A percentile compares a stretch with the other conserved stretches of the same genome.
phyloP scores from a whole-genome alignment of 345 rosid species.

The Rhodomyrtus tomentosa region DNA sequence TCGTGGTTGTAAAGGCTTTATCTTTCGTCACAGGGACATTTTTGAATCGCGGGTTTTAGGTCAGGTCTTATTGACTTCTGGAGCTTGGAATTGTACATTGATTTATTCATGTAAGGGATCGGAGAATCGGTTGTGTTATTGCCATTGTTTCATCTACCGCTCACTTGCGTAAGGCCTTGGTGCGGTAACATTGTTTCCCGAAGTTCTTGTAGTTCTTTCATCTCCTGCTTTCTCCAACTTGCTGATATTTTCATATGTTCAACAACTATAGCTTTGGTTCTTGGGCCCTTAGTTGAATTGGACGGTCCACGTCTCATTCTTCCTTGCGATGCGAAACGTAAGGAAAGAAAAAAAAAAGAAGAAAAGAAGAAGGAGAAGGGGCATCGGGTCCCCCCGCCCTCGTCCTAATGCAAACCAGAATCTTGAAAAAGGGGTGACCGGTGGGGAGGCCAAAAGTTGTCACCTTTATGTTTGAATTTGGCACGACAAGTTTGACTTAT shows the following conservation, averaged over 20 bases:
- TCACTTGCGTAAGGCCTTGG: neutral
- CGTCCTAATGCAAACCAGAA: neutral
- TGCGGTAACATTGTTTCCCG: neutral
- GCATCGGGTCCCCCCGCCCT: neutral
- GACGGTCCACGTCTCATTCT: neutral
- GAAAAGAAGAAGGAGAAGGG: too few relatives aligned
- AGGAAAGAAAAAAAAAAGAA: neutral
- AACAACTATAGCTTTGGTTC: neutral
- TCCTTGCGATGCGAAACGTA: neutral
- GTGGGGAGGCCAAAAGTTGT: neutral
- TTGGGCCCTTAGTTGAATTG: neutral
- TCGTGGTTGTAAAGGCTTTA: neutral
- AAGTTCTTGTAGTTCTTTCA: neutral
- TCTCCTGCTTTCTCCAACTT: neutral
- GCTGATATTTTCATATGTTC: neutral
- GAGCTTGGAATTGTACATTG: neutral
- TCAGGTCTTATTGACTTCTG: neutral
- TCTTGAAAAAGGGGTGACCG: neutral
- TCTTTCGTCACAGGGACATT: neutral
- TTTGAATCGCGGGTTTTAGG: neutral
- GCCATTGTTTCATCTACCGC: neutral
- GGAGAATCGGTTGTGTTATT: neutral
- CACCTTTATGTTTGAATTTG: neutral
- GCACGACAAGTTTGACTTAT: slow-evolving; percentile 1
- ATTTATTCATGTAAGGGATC: neutral